phyloP scores from a whole-genome alignment of 2,329 filamentous ascomycete species.

The Epichloe sp. region DNA sequence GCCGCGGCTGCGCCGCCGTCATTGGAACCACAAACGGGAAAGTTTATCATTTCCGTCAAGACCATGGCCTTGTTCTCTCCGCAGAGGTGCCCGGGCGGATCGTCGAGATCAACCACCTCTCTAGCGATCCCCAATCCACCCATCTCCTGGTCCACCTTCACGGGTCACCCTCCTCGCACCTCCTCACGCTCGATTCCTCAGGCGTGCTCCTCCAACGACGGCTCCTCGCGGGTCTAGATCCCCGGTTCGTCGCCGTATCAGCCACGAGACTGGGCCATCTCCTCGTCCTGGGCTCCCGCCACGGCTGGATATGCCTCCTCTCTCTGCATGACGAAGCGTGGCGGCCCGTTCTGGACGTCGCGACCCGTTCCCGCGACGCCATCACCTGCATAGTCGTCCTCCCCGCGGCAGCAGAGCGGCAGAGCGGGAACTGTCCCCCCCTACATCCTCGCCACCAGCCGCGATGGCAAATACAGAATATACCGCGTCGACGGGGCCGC shows the following conservation, averaged over 20 bases:
- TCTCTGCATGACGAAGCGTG: constrained; percentile 14
- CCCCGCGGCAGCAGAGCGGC: constrained; percentile 12
- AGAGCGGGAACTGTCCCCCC: constrained; percentile 5
- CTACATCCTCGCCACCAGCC: constrained; percentile 57
- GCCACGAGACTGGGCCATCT: constrained; percentile 26
- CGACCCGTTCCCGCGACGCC: constrained; percentile 40
- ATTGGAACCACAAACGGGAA: constrained; percentile 36
- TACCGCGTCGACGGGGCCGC: constrained; percentile 28
- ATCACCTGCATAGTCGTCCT: constrained; percentile 53
- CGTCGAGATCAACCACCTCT: constrained; percentile 34
- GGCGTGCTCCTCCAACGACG: constrained; percentile 16
- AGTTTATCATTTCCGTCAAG: constrained; percentile 29
- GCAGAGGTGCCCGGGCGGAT: constrained; percentile 33
- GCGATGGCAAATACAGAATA: constrained; percentile 65
- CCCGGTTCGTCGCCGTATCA: constrained; percentile 36
- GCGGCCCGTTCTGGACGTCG: constrained; percentile 18
- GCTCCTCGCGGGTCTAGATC: constrained; percentile 27
- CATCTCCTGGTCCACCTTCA: constrained; percentile 34
- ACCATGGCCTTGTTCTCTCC: constrained; percentile 17
- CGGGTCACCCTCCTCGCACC: constrained; percentile 28
- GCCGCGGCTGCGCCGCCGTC: constrained; percentile 26
- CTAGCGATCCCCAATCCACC: constrained; percentile 6
- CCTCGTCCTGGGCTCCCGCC: constrained; percentile 42
- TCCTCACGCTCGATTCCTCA: constrained; percentile 26
- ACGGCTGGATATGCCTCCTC: constrained; percentile 31